These are phyloP conservation scores for Gymnopilus junonius DNA, from an alignment of 768 basidiomycete species.

Conservation along the genomic window DNA sequence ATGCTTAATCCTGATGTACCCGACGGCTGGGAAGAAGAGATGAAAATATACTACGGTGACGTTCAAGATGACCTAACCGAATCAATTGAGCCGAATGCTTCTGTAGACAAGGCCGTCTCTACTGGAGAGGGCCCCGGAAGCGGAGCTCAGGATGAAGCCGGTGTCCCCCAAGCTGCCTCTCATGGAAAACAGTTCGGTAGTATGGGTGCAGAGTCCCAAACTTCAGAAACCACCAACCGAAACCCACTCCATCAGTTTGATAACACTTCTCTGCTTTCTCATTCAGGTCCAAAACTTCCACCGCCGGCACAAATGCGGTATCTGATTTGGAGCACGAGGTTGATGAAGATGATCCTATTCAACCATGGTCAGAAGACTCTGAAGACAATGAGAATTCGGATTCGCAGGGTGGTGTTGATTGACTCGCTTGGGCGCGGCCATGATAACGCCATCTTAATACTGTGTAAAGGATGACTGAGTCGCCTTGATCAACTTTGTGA, in stretches of 20 bases:
- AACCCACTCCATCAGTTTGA: not conserved
- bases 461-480: not conserved
- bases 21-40: constrained; percentile 50
- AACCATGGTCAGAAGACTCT: constrained; percentile 4
- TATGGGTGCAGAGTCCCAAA: not conserved
- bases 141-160: not conserved
- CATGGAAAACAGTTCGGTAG: not conserved
- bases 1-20: constrained; percentile 45
- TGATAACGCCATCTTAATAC: not conserved
- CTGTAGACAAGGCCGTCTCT: not conserved
- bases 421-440: not conserved
- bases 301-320: not conserved
- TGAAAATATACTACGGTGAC: constrained; percentile 20
- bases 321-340: not conserved
- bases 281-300: not conserved
- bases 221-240: not conserved
- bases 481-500: not conserved
- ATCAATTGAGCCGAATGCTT: constrained; percentile 5
- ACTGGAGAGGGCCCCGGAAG: not conserved
- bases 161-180: not conserved
- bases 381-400: constrained; percentile 9
- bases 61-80: constrained; percentile 8
- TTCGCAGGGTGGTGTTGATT: not conserved
- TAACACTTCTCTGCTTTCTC: not conserved
- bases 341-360: constrained; percentile 2